Evolutionary conservation across 352 stramenopile genomes (phyloP).

Genomic region (Globisporangium cystogenes): DNA sequence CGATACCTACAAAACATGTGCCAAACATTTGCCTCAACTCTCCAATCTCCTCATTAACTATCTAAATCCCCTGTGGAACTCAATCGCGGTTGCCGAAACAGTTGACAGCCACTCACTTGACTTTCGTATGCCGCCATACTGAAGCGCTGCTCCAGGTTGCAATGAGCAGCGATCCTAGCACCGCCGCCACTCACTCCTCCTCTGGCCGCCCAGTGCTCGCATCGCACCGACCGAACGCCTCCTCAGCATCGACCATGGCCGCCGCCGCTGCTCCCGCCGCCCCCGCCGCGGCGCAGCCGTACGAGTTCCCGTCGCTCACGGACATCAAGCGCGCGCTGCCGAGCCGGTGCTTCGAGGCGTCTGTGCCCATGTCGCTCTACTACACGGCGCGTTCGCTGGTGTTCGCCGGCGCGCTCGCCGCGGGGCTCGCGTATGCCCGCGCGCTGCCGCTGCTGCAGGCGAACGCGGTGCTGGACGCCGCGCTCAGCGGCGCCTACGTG

Average conservation of each 20-base stretch:
- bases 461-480: slow-evolving; percentile 28
- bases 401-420: slow-evolving; percentile 35
- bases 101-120: neutral
- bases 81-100: neutral
- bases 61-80: neutral
- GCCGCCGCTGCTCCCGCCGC: slow-evolving; percentile 18
- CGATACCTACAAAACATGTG: too few species aligned
- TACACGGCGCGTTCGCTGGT: slow-evolving; percentile 55
- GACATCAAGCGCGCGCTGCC: slow-evolving; percentile 79
- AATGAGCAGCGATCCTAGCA: neutral
- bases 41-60: neutral
- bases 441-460: slow-evolving; percentile 32
- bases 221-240: slow-evolving; percentile 1
- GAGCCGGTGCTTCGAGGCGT: slow-evolving; percentile 67
- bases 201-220: neutral
- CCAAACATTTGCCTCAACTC: neutral
- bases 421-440: slow-evolving; percentile 36
- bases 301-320: slow-evolving; percentile 71
- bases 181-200: neutral
- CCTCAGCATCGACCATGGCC: slow-evolving; percentile 7
- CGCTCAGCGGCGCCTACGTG: slow-evolving; percentile 50
- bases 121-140: neutral
- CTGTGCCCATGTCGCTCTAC: slow-evolving; percentile 61
- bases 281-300: slow-evolving; percentile 11
- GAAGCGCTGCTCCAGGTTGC: neutral